Evolutionary conservation across 768 basidiomycete genomes (phyloP), one percentile per base, ranked within the genome.

Genomic region (Paxillus involutus): DNA sequence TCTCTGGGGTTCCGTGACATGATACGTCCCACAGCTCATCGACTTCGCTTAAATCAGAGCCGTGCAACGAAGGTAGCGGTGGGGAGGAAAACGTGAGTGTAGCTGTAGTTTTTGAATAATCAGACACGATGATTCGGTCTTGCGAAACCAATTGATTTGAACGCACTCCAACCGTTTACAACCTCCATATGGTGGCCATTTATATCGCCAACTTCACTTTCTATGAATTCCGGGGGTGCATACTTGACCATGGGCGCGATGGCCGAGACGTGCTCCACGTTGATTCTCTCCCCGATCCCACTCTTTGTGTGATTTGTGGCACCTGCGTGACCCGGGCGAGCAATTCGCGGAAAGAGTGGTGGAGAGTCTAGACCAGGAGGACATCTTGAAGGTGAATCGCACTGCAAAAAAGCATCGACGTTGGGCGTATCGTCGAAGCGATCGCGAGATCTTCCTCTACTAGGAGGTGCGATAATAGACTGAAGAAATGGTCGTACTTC

Each of bases 81-180:
- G 77, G 72, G 12, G 75, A 75, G 1, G 78, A 76, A 37, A 76
- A 74, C 14, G 75, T 76, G 77, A 44, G 69, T 60, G 55, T 61
- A 12, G 53, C 71, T 71, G 41, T 44, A 45, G 39, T 14, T 36
- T 21, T 24, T 32, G 33, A 45, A 46, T 29, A 51, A 16, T 66
- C 24, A 61, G 51, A 29, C 37, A 11, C 30, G 4, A 19, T 32
- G 30, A 54, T 41, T 6, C 44, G 47, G 29, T 24, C 36, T 35
- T 30, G 29, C 29, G 26, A 26, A 14, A 29, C 24, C 4, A 45
- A 36, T 44, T 16, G 14, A 55, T 48, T 35, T 56, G 44, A 41
- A 77, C 80, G 42, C 62, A 88, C 88, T 66, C 85, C 86, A 86
- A 29, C 86, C 88, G 65, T 82, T 76, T 1, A 88, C 78, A 33